A percentile compares a stretch with the other conserved stretches of the same genome.
Evolutionary conservation across 306 rosid species (phyloP).

Genomic region (Acacia crassicarpa): DNA sequence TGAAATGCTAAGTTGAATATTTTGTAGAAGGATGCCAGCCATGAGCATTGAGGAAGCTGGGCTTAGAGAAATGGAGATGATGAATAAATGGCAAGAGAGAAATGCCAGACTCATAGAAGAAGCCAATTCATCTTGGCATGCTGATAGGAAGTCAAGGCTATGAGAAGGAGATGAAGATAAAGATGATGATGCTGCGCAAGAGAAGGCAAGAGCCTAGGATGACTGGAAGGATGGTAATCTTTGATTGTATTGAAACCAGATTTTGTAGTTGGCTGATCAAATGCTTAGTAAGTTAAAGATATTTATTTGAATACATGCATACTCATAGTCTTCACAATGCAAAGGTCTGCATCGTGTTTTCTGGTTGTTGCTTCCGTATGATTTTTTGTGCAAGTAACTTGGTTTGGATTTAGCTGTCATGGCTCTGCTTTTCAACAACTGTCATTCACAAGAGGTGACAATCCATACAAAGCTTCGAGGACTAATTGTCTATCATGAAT

Average conservation of each 20-base stretch:
- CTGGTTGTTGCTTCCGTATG: neutral
- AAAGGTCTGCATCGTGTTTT: neutral
- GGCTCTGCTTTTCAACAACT: neutral
- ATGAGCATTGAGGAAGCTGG: constrained; percentile 99
- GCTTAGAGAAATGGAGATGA: constrained; percentile 89
- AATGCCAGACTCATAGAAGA: constrained; percentile 76
- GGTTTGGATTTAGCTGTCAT: neutral
- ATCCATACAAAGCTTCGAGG: neutral
- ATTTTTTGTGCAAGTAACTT: constrained; percentile 11
- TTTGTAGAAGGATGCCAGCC: constrained; percentile 78
- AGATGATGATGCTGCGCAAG: constrained; percentile 86
- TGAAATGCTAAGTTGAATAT: constrained; percentile 36
- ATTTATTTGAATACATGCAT: constrained; percentile 15
- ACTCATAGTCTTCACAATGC: constrained; percentile 25
- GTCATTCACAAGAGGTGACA: neutral
- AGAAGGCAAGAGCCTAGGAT: constrained; percentile 88
- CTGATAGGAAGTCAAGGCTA: constrained; percentile 59
- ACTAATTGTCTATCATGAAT: neutral
- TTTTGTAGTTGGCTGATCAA: constrained; percentile 13
- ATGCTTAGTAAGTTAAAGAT: constrained; percentile 18
- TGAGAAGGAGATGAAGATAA: constrained; percentile 57
- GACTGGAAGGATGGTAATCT: constrained; percentile 90
- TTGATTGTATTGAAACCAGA: constrained; percentile 6
- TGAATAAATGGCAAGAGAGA: constrained; percentile 96
- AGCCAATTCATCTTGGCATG: constrained; percentile 85